phyloP scores from a whole-genome alignment of 805 yeast genomes.

The Starmerella bacillaris region DNA sequence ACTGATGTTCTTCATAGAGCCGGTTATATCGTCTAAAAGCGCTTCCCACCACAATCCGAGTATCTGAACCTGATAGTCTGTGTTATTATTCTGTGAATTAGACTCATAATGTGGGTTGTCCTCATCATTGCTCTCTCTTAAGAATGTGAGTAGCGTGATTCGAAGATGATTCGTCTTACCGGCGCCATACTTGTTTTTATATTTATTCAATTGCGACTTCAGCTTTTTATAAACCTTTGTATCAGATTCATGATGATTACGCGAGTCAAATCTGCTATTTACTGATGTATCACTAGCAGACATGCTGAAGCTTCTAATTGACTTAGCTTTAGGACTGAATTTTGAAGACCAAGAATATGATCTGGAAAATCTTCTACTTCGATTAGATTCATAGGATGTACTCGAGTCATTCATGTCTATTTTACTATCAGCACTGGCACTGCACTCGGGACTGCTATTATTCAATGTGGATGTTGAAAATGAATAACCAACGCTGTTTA shows the following conservation, averaged over 20 bases:
- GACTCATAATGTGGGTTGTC: too few species aligned
- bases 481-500: too few species aligned
- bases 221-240: slow-evolving; percentile 4
- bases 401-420: too few species aligned
- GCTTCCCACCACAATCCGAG: slow-evolving; percentile 26
- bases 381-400: too few species aligned
- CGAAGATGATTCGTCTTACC: slow-evolving; percentile 24
- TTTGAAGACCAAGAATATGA: neutral
- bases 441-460: too few species aligned
- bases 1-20: slow-evolving; percentile 14
- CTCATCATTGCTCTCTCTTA: too few species aligned
- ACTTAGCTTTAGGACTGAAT: neutral
- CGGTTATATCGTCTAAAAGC: slow-evolving; percentile 18
- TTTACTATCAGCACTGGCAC: too few species aligned
- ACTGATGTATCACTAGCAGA: neutral
- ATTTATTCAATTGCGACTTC: slow-evolving; percentile 11
- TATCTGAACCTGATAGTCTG: slow-evolving; percentile 17
- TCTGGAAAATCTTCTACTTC: neutral
- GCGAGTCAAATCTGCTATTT: neutral
- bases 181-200: slow-evolving; percentile 9
- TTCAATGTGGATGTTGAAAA: too few species aligned
- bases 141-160: slow-evolving; percentile 27
- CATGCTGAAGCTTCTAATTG: neutral
- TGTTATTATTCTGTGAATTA: slow-evolving; percentile 15
- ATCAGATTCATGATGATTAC: neutral